Base-by-base conservation (phyloP, 257 asterid genomes). In the Salvia splendens region DNA sequence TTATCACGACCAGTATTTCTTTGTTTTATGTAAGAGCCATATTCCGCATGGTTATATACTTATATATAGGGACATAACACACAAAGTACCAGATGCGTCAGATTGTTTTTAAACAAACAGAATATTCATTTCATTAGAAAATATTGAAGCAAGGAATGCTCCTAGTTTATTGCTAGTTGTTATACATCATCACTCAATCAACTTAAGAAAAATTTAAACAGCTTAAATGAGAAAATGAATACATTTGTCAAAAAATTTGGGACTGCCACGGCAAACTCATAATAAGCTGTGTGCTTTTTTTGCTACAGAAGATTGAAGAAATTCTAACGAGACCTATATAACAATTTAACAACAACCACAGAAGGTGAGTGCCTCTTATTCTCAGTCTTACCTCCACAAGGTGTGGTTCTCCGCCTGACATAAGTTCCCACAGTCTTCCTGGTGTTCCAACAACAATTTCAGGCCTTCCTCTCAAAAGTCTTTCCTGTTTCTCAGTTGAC, bases 371-470 rank as follows among this genome's bases (percentile, higher is more conserved):
- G 30, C 46, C 60, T 12, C 50, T 65, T 28, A 69, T 32, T 48
- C 48, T 45, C 41, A 69, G 51, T 69, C 84, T 76, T 83, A 92
- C 98, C 97, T 92, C 96, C 62, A 85, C 86, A 4, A 92, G 95
- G 75, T 89, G 98, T 65, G 58, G 67, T 41, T 83, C 95, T 78
- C 96, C 97, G 43, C 95, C 87, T 7, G 95, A 89, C 96, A 92
- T 92, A 67, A 87, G 95, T 75, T 92, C 98, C 98, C 98, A 92
- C 6, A 92, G 86, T 73, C 98, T 83, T 68, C 98, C 98, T 6
- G 98, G 98, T 72, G 98, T 92, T 61, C 98, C 98, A n/a, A 92
- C 96, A 69, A 92, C 97, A 78, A 92, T 86, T 79, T 89, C 98
- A 75, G 98, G 98, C 78, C 94, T 86, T 64, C 81, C 46, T 78